Base-by-base conservation (phyloP, 768 basidiomycete genomes). In the Mycena rosella region DNA sequence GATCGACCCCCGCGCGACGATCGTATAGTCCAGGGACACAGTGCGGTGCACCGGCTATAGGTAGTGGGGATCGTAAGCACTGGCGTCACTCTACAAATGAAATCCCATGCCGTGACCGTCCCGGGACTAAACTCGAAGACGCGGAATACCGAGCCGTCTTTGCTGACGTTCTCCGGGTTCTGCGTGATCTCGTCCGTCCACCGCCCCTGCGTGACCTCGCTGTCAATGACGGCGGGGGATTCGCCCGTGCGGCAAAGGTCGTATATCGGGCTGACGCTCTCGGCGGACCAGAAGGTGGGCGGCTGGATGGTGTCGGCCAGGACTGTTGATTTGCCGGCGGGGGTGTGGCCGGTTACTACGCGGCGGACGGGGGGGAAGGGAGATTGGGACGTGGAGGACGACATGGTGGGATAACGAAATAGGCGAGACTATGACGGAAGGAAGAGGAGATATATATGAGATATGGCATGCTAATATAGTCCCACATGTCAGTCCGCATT, bases 321-420 rank as follows among this genome's bases (percentile, higher is more conserved):
- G n/a, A 65, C 52, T 3, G 57, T 64, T 11, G 68, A 64, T 45
- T 60, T 59, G 13, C 68, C 68, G 3, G 42, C 18, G 5, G 59
- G 6, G 2, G 59, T 70, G 45, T 66, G 69, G 22, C 69, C 69
- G 6, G 69, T 70, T 48, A 70, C 60, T 40, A 70, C 60, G 70
- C 68, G 68, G 32, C 68, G 68, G 18, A 64, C 58, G 13, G 67
- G 55, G 26, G 30, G 13, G 22, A 68, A 68, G 26, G 67, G 67
- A 11, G 67, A 57, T 32, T 29, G 11, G 53, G 51, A 51, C 5
- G 20, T 24, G 30, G 22, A 5, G 26, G 24, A 7, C 9, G 47
- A 26, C 24, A 11, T 6, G 24, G 18, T 48, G 42, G 42, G 38
- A 38, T 38, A n/a, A n/a, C n/a, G n/a, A n/a, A n/a, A n/a, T n/a